Percentiles rank a stretch among this genome's conserved stretches.
These are phyloP conservation scores for Clavispora phyllophila DNA, from an alignment of 805 yeast species.

Conservation along the genomic window DNA sequence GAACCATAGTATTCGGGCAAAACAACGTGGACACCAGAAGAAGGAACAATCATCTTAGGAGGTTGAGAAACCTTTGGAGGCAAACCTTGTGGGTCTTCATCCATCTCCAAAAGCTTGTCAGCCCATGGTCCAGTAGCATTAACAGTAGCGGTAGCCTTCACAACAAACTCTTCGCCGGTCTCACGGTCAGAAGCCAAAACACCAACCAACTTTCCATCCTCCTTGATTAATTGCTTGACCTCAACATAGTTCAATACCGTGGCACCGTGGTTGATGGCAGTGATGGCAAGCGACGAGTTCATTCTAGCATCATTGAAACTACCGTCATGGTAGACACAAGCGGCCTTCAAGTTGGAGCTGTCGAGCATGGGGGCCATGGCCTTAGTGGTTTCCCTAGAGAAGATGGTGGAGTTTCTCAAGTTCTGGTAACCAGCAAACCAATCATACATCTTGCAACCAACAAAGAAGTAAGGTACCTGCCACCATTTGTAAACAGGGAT, in stretches of 20 bases:
- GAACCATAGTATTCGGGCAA: slow-evolving; percentile 93
- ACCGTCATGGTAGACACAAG: slow-evolving; percentile 93
- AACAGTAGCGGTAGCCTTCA: slow-evolving; percentile 69
- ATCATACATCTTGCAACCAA: slow-evolving; percentile 89
- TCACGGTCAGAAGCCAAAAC: slow-evolving; percentile 70
- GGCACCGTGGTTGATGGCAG: slow-evolving; percentile 85
- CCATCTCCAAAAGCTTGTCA: slow-evolving; percentile 83
- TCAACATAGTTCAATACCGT: slow-evolving; percentile 84
- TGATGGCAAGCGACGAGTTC: slow-evolving; percentile 78
- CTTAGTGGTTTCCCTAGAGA: slow-evolving; percentile 60
- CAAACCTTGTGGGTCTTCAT: slow-evolving; percentile 59
- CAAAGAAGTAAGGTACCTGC: slow-evolving; percentile 92
- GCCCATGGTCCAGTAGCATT: slow-evolving; percentile 96
- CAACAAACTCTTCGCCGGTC: slow-evolving; percentile 55
- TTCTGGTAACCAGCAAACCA: slow-evolving; percentile 87
- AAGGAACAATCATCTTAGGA: slow-evolving; percentile 87
- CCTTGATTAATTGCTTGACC: slow-evolving; percentile 70
- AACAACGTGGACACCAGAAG: slow-evolving; percentile 89
- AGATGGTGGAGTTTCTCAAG: slow-evolving; percentile 69
- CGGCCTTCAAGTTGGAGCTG: slow-evolving; percentile 73
- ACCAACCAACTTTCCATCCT: slow-evolving; percentile 61
- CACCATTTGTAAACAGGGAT: slow-evolving; percentile 95
- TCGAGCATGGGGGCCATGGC: slow-evolving; percentile 85
- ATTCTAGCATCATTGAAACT: slow-evolving; percentile 89
- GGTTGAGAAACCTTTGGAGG: slow-evolving; percentile 47